These are phyloP conservation scores for Xylaria sp. DNA, from an alignment of 2,329 filamentous ascomycete genomes.

Conservation along the genomic window DNA sequence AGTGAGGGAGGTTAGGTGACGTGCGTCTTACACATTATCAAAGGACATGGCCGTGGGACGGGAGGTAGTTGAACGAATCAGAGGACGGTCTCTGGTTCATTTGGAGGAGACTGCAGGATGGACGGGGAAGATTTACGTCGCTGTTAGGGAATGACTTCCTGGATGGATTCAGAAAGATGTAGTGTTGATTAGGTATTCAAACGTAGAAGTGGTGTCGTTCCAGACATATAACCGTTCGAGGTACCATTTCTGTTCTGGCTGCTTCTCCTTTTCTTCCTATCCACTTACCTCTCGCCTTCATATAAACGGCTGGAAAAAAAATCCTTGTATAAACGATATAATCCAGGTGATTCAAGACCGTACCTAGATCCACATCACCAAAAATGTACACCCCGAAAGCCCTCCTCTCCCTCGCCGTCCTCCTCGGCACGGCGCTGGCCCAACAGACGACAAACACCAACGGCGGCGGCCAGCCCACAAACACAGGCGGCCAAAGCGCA, in stretches of 20 bases:
- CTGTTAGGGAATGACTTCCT: neutral
- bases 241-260: neutral
- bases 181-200: neutral
- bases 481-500: neutral
- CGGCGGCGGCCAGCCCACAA: neutral
- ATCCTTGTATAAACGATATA: neutral
- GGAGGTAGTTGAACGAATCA: slow-evolving; percentile 5
- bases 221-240: neutral
- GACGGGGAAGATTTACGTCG: neutral
- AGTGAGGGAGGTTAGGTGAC: neutral
- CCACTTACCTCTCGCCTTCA: neutral
- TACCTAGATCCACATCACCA: neutral
- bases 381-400: slow-evolving; percentile 15
- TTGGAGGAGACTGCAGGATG: too few species aligned
- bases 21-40: slow-evolving; percentile 3
- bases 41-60: neutral
- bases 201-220: neutral
- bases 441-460: neutral
- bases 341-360: neutral
- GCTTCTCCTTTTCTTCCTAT: neutral
- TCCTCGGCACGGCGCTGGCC: slow-evolving; percentile 7
- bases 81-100: neutral
- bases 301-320: neutral
- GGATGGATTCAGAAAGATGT: neutral
- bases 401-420: slow-evolving; percentile 5